These are phyloP conservation scores for Babesia ovata DNA, from an alignment of 169 alveolate species.

Conservation along the genomic window DNA sequence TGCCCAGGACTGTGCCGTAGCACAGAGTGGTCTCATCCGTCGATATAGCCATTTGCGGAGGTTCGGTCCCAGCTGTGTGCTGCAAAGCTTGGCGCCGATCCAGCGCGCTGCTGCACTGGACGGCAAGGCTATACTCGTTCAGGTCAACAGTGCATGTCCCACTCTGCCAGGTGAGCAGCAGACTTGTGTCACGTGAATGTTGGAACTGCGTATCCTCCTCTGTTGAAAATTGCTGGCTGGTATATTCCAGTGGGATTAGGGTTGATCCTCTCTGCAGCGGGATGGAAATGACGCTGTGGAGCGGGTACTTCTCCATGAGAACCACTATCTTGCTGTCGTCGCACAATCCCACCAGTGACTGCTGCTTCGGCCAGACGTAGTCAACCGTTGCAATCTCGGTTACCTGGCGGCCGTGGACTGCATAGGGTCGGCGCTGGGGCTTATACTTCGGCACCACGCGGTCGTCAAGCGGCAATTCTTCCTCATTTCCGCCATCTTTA, in stretches of 20 bases:
- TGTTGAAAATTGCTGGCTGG: background rate
- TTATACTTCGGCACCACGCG: background rate
- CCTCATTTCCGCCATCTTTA: background rate
- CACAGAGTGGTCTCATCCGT: constrained; percentile 27
- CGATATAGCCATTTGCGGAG: background rate
- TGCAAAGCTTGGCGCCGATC: constrained; percentile 3
- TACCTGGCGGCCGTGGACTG: constrained; percentile 22
- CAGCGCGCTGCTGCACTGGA: background rate
- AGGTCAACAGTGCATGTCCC: background rate
- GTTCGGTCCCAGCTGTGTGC: background rate
- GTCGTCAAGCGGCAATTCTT: background rate
- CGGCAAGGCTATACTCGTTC: background rate
- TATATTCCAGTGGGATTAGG: constrained; percentile 15
- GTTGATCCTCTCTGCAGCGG: constrained; percentile 30
- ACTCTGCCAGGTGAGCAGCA: constrained; percentile 22
- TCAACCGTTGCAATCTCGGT: constrained; percentile 25
- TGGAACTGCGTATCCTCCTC: background rate
- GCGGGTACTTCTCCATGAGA: constrained; percentile 41
- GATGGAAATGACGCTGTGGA: constrained; percentile 28
- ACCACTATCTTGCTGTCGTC: constrained; percentile 32
- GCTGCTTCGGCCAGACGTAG: constrained; percentile 39
- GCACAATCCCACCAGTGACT: constrained; percentile 34
- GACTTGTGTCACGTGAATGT: background rate
- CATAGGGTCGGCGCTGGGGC: constrained; percentile 36
- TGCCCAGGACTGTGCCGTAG: constrained; percentile 13